phyloP scores from a whole-genome alignment of 1,139 yeast genomes.

The Geotrichum restrictum region DNA sequence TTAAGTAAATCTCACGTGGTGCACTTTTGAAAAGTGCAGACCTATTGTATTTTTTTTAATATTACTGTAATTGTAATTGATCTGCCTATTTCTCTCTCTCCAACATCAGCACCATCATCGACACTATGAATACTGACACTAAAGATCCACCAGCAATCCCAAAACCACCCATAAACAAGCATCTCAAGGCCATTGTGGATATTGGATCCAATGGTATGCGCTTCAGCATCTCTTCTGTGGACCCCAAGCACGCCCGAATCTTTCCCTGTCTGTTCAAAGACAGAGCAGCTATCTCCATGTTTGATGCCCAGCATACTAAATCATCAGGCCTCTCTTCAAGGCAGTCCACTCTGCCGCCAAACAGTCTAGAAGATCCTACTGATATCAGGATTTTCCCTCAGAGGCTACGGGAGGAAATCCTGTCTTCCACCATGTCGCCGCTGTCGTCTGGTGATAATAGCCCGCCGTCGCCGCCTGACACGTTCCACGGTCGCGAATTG shows the following conservation, averaged over 20 bases:
- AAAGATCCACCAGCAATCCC: too few species aligned
- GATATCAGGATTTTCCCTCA: slow-evolving; percentile 21
- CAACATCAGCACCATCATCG: too few species aligned
- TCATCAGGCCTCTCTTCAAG: slow-evolving; percentile 4
- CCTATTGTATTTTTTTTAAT: too few species aligned
- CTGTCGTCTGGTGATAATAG: slow-evolving; percentile 3
- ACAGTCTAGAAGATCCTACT: slow-evolving; percentile 40
- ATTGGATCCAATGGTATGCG: slow-evolving; percentile 67
- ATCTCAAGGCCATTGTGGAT: slow-evolving; percentile 48
- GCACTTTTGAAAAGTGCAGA: too few species aligned
- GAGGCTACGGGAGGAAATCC: slow-evolving; percentile 20
- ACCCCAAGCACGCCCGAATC: slow-evolving; percentile 60
- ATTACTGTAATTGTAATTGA: too few species aligned
- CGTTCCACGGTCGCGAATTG: not conserved
- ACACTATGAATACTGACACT: too few species aligned
- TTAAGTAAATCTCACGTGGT: too few species aligned
- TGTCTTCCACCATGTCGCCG: slow-evolving; percentile 7
- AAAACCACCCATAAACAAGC: not conserved
- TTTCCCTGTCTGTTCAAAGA: slow-evolving; percentile 71
- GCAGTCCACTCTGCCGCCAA: slow-evolving; percentile 7
- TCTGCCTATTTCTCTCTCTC: too few species aligned
- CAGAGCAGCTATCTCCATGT: slow-evolving; percentile 59
- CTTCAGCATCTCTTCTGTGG: slow-evolving; percentile 61
- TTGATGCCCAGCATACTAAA: slow-evolving; percentile 44
- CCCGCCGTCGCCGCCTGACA: slow-evolving; percentile 2